Base-by-base conservation (phyloP, 2,329 filamentous ascomycete species). In the Furcasterigmium furcatum region DNA sequence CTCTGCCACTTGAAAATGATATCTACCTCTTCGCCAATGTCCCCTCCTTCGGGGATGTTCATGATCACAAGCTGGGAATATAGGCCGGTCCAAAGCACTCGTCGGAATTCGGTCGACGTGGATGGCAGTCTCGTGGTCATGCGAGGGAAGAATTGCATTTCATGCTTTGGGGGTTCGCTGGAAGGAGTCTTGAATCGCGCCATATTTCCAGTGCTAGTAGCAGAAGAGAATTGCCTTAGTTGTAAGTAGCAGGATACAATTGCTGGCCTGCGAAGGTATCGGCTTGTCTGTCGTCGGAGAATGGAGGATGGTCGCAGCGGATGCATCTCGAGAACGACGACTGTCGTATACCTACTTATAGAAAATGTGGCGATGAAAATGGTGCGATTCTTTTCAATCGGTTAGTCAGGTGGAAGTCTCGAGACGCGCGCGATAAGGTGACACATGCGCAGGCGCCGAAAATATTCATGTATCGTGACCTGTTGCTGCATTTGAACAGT, bases 41-140 rank as follows among this genome's bases (percentile, higher is more conserved):
- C 80, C 3, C 81, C 80, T 13, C 72, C 74, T 0, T 82, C 76
- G 0, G 81, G 82, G 1, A 85, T 71, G 36, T 80, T 81, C 81
- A 85, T 85, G 1, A 81, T 70, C 0, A 85, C 81, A 9, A 85
- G 61, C 59, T 85, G 82, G 10, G 71, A 74, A 58, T 84, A 84
- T 7, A 85, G 62, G 0, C 81, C 81, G 2, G 82, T 85, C 62
- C 76, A 81, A 13, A 85, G 62, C 19, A 85, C 80, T 27, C 76
- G 78, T 4, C 81, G 68, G 57, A 84, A 85, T 46, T 81, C 76
- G 3, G 66, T 72, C 18, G 80, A 83, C 32, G 72, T 66, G 18
- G 70, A 67, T 5, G 80, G 70, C 41, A 82, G 67, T 8, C 73
- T 65, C 9, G 70, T 74, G 22, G 76, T 72, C 61, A 84, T 72